These are phyloP conservation scores for Trametes villosa DNA, from an alignment of 768 basidiomycete genomes.

Conservation along the genomic window DNA sequence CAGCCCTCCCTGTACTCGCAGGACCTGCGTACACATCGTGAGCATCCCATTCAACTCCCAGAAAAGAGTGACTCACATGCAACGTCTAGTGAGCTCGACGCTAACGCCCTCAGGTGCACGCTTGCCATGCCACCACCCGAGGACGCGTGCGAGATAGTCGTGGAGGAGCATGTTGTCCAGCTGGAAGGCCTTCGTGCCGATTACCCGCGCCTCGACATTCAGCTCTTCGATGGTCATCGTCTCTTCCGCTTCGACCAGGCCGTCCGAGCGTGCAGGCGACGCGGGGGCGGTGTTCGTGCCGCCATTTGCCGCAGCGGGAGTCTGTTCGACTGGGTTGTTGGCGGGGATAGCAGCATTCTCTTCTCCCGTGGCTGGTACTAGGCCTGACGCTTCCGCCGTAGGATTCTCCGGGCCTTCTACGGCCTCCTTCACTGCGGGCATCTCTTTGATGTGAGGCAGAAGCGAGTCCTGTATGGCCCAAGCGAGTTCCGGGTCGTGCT, in stretches of 20 bases:
- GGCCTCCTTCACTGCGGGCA: slow-evolving; percentile 2
- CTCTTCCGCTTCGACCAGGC: slow-evolving; percentile 7
- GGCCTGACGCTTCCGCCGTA: too few relatives aligned
- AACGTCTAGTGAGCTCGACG: slow-evolving; percentile 59
- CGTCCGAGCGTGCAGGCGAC: not conserved
- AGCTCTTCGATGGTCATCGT: slow-evolving; percentile 16
- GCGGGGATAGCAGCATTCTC: too few relatives aligned
- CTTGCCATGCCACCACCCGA: slow-evolving; percentile 78
- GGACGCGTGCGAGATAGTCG: slow-evolving; percentile 52
- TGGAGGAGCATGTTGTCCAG: slow-evolving; percentile 60
- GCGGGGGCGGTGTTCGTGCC: slow-evolving; percentile 9
- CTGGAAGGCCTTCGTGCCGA: slow-evolving; percentile 66
- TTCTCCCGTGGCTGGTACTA: too few relatives aligned
- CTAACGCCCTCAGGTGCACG: slow-evolving; percentile 74
- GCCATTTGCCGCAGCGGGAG: not conserved
- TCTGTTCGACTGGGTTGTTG: not conserved
- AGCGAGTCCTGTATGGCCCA: slow-evolving; percentile 39
- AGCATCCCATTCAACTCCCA: not conserved
- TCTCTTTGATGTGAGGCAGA: slow-evolving; percentile 13
- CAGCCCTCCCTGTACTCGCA: slow-evolving; percentile 80
- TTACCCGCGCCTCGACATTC: slow-evolving; percentile 41
- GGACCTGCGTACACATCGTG: slow-evolving; percentile 41
- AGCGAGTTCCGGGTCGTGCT: slow-evolving; percentile 31
- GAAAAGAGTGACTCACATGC: slow-evolving; percentile 58
- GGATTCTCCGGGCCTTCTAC: not conserved